Percentiles rank a stretch among this genome's conserved stretches.
phyloP scores from a whole-genome alignment of 495 filamentous ascomycete genomes.

The Trichoderma gamsii region DNA sequence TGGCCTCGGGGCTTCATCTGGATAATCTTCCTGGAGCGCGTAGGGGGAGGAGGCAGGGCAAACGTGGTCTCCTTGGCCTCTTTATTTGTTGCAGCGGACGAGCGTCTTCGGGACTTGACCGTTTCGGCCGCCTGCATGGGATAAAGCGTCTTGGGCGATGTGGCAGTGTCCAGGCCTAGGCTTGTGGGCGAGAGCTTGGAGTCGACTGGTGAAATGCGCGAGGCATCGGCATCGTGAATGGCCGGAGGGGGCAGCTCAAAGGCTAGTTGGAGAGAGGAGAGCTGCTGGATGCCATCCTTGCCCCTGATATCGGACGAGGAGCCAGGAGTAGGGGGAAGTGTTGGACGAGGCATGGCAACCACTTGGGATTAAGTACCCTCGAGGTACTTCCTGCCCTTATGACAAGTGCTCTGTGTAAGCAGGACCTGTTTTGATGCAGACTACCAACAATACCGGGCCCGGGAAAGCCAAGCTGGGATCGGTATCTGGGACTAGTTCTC shows the following conservation, averaged over 20 bases:
- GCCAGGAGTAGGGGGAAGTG: conserved; percentile 73
- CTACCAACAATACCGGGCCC: neutral
- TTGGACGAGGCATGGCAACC: conserved; percentile 61
- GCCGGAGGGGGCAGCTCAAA: conserved; percentile 87
- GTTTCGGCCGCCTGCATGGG: conserved; percentile 46
- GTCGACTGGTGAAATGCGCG: conserved; percentile 15
- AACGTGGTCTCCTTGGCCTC: conserved; percentile 52
- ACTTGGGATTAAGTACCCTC: neutral
- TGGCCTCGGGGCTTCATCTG: conserved; percentile 71
- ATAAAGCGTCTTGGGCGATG: conserved; percentile 50
- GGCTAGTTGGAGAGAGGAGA: conserved; percentile 39
- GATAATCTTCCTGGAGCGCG: conserved; percentile 89
- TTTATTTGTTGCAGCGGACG: conserved; percentile 46
- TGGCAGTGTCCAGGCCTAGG: conserved; percentile 23
- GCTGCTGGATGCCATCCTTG: conserved; percentile 61
- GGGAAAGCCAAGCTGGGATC: neutral
- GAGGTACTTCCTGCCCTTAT: neutral
- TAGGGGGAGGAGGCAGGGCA: conserved; percentile 84
- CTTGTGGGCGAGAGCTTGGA: conserved; percentile 33
- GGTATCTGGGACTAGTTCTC: neutral
- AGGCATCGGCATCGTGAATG: conserved; percentile 34
- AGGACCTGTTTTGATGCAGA: neutral
- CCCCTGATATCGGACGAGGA: conserved; percentile 77
- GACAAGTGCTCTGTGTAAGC: neutral
- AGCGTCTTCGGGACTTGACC: conserved; percentile 53